phyloP scores from a whole-genome alignment of 2,329 filamentous ascomycete genomes.

The Aspergillus costaricaensis region DNA sequence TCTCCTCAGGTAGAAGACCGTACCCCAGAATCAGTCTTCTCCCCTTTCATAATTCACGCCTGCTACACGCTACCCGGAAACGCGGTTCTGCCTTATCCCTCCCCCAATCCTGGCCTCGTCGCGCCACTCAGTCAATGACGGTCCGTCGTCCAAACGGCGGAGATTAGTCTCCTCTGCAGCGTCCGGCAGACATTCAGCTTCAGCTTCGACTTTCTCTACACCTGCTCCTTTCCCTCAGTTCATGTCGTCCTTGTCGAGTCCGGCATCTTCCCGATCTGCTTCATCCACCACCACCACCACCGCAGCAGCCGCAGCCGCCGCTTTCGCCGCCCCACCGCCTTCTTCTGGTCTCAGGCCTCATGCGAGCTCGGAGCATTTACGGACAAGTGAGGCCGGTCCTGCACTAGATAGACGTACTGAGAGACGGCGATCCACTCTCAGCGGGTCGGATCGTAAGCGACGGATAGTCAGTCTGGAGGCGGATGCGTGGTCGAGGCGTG shows the following conservation, averaged over 20 bases:
- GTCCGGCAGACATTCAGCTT: slow-evolving; percentile 14
- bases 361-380: slow-evolving; percentile 19
- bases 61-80: no score
- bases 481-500: slow-evolving; percentile 25
- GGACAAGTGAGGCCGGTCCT: slow-evolving; percentile 21
- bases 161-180: slow-evolving; percentile 35
- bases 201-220: slow-evolving; percentile 6
- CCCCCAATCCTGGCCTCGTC: slow-evolving; percentile 25
- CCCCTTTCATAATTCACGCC: no score
- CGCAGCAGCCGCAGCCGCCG: slow-evolving; percentile 8
- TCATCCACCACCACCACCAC: slow-evolving; percentile 12
- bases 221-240: slow-evolving; percentile 12
- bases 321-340: slow-evolving; percentile 11
- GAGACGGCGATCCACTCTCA: slow-evolving; percentile 25
- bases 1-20: neutral
- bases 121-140: slow-evolving; percentile 36
- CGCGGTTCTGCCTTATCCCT: neutral
- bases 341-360: slow-evolving; percentile 15
- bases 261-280: slow-evolving; percentile 18
- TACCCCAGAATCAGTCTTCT: no score
- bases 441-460: slow-evolving; percentile 44
- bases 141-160: slow-evolving; percentile 33
- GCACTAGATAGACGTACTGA: slow-evolving; percentile 19
- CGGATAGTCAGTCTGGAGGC: slow-evolving; percentile 42
- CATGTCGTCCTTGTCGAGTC: slow-evolving; percentile 30